A percentile compares a stretch with the other conserved stretches of the same genome.
Conservation (phyloP, 2,329 filamentous ascomycete species). For the Fonsecaea multimorphosa region DNA sequence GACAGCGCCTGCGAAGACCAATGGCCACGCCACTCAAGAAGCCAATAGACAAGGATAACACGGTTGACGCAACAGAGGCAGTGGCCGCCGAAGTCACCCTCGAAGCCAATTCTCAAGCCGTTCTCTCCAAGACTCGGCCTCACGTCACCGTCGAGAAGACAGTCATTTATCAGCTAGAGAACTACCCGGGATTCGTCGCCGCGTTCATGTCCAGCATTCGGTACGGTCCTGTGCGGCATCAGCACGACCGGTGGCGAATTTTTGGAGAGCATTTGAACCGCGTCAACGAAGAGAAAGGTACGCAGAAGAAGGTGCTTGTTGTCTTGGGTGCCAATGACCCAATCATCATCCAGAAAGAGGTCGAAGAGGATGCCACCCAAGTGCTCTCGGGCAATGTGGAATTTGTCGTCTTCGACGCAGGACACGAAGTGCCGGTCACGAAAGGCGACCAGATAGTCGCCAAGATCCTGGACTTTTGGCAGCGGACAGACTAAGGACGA, state of each 20-base stretch:
- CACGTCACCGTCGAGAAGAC: conserved; percentile 65
- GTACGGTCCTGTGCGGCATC: conserved; percentile 70
- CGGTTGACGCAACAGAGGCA: conserved; percentile 50
- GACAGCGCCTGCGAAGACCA: conserved; percentile 56
- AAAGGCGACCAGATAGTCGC: conserved; percentile 64
- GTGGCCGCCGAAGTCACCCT: conserved; percentile 51
- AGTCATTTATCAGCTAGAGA: conserved; percentile 71
- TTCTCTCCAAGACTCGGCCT: conserved; percentile 60
- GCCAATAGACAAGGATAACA: conserved; percentile 38
- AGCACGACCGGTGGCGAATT: conserved; percentile 66
- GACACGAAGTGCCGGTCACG: conserved; percentile 73
- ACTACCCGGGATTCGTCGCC: conserved; percentile 70
- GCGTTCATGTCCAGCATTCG: conserved; percentile 75
- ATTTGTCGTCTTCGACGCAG: conserved; percentile 64
- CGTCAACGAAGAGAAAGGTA: conserved; percentile 46
- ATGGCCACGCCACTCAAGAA: conserved; percentile 44
- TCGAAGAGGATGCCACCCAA: conserved; percentile 64
- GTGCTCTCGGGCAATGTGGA: conserved; percentile 66
- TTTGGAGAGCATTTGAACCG: conserved; percentile 59
- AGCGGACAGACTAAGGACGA: conserved; percentile 27
- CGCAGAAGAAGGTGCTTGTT: conserved; percentile 61
- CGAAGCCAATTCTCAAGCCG: conserved; percentile 47
- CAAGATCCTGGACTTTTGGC: conserved; percentile 55
- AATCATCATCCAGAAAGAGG: conserved; percentile 70
- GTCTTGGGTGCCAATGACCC: conserved; percentile 70